These are phyloP conservation scores for Psidium friedrichsthalianum DNA, from an alignment of 345 rosid genomes.

Conservation along the genomic window DNA sequence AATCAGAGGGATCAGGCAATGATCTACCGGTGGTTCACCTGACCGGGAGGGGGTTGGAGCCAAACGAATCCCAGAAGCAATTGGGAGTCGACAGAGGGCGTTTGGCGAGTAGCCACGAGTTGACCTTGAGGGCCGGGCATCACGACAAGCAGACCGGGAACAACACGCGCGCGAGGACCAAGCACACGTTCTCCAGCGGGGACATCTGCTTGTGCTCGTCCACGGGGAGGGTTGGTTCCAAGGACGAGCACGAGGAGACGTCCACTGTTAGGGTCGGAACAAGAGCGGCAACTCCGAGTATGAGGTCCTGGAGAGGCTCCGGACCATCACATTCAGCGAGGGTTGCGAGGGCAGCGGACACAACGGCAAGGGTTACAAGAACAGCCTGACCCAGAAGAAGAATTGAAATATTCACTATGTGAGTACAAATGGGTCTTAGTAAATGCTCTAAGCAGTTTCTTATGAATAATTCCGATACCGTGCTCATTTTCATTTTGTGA, in stretches of 20 bases:
- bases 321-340: not conserved
- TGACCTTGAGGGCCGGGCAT: not conserved
- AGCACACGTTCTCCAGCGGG: not conserved
- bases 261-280: not conserved
- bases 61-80: not conserved
- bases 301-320: not conserved
- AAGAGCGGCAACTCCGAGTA: slow-evolving; percentile 2
- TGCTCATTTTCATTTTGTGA: not conserved
- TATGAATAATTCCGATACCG: not conserved
- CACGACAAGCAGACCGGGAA: slow-evolving; percentile 1
- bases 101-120: not conserved
- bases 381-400: not conserved
- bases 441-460: not conserved
- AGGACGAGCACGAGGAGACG: slow-evolving; percentile 7
- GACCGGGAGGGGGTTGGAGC: not conserved
- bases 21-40: not conserved
- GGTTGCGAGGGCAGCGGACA: not conserved
- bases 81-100: not conserved
- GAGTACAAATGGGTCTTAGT: not conserved
- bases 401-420: not conserved
- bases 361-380: not conserved
- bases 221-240: not conserved
- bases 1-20: not conserved
- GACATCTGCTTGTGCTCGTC: not conserved
- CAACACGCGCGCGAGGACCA: not conserved